These are phyloP conservation scores for Komagataella populi DNA, from an alignment of 805 yeast genomes.

Conservation along the genomic window DNA sequence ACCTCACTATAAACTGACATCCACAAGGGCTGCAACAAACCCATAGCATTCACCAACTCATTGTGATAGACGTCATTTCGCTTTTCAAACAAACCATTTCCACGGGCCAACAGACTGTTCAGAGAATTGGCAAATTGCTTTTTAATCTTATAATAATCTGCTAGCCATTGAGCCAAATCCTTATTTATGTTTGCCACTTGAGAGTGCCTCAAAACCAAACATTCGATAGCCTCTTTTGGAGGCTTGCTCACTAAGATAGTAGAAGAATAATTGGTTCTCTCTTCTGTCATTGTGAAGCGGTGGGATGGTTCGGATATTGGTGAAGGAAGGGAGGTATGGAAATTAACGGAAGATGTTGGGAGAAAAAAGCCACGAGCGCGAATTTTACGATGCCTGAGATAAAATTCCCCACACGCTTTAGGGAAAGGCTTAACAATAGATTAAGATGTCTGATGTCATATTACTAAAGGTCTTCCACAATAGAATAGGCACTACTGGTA, in stretches of 20 bases:
- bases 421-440: background rate
- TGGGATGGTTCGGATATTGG: background rate
- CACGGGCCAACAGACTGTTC: conserved; percentile 21
- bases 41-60: conserved; percentile 33
- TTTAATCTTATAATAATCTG: conserved; percentile 35
- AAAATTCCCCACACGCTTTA: background rate
- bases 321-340: background rate
- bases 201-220: conserved; percentile 40
- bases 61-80: conserved; percentile 27
- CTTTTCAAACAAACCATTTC: conserved; percentile 22
- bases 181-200: conserved; percentile 43
- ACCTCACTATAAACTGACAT: conserved; percentile 24
- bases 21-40: conserved; percentile 31
- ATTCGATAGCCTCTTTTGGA: conserved; percentile 48
- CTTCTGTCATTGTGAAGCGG: conserved; percentile 1
- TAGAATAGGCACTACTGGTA: background rate
- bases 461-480: background rate
- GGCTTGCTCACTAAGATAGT: conserved; percentile 22
- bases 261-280: conserved; percentile 18
- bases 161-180: conserved; percentile 48
- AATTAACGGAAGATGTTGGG: background rate
- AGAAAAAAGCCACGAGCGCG: background rate
- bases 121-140: conserved; percentile 34
- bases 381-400: background rate
- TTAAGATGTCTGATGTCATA: background rate